phyloP scores from a whole-genome alignment of 148 eudicot species.

The Linanthus parryae region DNA sequence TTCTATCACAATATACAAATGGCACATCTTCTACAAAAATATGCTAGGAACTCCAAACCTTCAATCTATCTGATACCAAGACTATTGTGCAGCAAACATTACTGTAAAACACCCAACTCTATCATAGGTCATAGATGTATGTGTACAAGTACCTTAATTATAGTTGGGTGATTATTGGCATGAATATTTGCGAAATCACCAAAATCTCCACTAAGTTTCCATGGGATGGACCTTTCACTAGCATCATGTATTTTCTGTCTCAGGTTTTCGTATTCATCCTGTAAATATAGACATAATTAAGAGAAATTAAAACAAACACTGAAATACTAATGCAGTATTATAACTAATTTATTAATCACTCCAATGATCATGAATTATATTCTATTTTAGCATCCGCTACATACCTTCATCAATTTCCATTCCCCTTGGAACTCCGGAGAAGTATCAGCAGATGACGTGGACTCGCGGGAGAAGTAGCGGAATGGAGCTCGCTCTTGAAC shows the following conservation, averaged over 20 bases:
- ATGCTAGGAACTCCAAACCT: no score
- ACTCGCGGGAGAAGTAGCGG: constrained; percentile 17
- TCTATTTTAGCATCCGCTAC: not conserved
- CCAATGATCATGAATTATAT: not conserved
- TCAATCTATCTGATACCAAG: no score
- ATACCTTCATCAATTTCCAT: constrained; percentile 24
- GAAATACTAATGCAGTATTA: no score
- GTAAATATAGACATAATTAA: no score
- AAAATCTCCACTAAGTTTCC: constrained; percentile 12
- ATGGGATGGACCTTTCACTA: constrained; percentile 5
- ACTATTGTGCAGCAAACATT: no score
- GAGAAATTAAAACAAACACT: no score
- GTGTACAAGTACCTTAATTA: constrained; percentile 17
- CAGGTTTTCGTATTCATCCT: constrained; percentile 23
- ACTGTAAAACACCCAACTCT: no score
- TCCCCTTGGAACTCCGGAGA: constrained; percentile 23
- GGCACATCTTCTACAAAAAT: no score
- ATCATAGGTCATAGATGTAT: not conserved
- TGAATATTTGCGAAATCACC: constrained; percentile 13
- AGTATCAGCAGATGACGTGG: not conserved
- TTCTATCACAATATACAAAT: no score
- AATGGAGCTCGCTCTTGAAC: constrained; percentile 33
- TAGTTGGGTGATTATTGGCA: constrained; percentile 14
- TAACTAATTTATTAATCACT: no score
- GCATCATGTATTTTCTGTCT: constrained; percentile 19